Percentiles rank a stretch among this genome's conserved stretches.
Evolutionary conservation across 345 rosid genomes (phyloP).

Genomic region (Erodium maritimum): DNA sequence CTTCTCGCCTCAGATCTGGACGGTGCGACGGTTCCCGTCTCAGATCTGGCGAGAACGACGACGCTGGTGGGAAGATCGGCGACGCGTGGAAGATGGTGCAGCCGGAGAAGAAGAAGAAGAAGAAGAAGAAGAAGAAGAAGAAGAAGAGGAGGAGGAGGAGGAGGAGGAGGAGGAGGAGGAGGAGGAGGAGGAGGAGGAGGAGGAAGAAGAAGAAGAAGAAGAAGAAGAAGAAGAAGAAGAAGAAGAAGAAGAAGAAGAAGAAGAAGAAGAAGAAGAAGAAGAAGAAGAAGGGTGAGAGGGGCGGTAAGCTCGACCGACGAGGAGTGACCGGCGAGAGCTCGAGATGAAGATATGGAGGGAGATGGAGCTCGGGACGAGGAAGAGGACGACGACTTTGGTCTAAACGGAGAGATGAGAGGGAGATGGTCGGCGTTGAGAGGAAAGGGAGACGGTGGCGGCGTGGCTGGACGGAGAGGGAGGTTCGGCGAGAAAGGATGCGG

Average conservation of each 20-base stretch:
- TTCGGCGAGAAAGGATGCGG: no score
- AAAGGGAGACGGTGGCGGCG: background rate
- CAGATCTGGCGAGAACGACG: no score
- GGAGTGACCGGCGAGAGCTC: background rate
- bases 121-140: slow-evolving; percentile 1
- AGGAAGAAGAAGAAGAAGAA: background rate
- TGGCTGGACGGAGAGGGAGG: background rate
- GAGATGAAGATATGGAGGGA: background rate
- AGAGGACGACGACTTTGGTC: background rate
- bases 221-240: background rate
- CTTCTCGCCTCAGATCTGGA: no score
- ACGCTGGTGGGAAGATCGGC: no score
- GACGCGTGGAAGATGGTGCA: no score
- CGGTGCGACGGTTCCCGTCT: no score
- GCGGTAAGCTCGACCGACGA: no score
- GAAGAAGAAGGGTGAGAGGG: slow-evolving; percentile 3
- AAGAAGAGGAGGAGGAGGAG: background rate
- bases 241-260: background rate
- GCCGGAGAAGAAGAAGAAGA: no score
- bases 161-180: background rate
- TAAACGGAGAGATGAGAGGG: background rate
- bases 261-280: slow-evolving; percentile 1
- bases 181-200: background rate
- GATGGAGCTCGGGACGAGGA: no score
- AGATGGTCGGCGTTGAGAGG: background rate